Evolutionary conservation across 2,329 filamentous ascomycete species (phyloP).

Genomic region (Calonectria ilicicola): DNA sequence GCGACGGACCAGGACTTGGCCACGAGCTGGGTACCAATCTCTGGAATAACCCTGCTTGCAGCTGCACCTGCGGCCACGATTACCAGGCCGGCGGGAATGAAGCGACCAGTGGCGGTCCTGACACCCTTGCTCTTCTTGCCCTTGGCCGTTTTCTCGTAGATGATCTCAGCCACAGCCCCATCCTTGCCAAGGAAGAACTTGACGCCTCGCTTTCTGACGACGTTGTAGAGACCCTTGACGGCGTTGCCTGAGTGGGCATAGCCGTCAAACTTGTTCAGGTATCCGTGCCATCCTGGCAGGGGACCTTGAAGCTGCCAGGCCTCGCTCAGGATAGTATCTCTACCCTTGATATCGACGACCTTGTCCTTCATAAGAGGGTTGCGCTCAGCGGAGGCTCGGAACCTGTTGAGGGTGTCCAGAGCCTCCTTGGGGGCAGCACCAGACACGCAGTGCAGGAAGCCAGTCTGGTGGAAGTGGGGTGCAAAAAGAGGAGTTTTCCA

Average conservation of each 20-base stretch:
- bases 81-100: constrained; percentile 50
- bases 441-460: constrained; percentile 61
- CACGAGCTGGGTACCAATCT: constrained; percentile 61
- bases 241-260: constrained; percentile 69
- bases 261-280: constrained; percentile 68
- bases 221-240: constrained; percentile 58
- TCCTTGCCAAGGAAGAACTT: constrained; percentile 41
- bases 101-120: constrained; percentile 23
- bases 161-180: constrained; percentile 42
- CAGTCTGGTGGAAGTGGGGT: constrained; percentile 60
- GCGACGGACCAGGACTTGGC: constrained; percentile 71
- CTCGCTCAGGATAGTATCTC: constrained; percentile 54
- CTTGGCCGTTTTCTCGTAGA: constrained; percentile 33
- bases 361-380: constrained; percentile 55
- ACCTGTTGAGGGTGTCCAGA: constrained; percentile 56
- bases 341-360: constrained; percentile 51
- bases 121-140: constrained; percentile 27
- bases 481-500: constrained; percentile 66
- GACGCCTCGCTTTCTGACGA: constrained; percentile 46
- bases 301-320: constrained; percentile 63
- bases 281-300: constrained; percentile 64
- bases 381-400: constrained; percentile 53
- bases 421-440: constrained; percentile 61
- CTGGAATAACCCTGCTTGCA: constrained; percentile 59
- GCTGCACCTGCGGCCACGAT: constrained; percentile 66